phyloP scores from a whole-genome alignment of 495 filamentous ascomycete genomes.

The Podospora anserina region DNA sequence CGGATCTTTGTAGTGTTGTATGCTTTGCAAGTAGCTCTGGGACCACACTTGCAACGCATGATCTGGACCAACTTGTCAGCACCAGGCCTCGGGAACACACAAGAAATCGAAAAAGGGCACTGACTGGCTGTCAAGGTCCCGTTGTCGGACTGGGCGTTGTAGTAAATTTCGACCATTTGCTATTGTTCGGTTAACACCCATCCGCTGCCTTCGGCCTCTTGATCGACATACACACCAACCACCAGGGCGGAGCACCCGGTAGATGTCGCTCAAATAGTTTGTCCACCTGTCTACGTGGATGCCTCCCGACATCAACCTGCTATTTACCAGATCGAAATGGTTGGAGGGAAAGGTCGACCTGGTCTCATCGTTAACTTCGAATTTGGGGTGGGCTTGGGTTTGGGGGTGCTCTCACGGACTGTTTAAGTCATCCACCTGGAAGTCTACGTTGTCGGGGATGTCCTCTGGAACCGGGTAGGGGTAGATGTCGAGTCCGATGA shows the following conservation, averaged over 20 bases:
- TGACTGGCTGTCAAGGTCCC: constrained; percentile 67
- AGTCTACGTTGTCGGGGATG: constrained; percentile 64
- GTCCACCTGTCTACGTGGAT: constrained; percentile 75
- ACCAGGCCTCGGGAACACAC: not conserved
- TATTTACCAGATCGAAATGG: constrained; percentile 89
- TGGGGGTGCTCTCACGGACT: constrained; percentile 45
- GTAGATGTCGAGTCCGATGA: constrained; percentile 76
- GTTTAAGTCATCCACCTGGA: constrained; percentile 80
- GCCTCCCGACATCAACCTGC: constrained; percentile 71
- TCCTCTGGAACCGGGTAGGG: constrained; percentile 71
- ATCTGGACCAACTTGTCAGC: constrained; percentile 30
- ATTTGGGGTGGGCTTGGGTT: not conserved
- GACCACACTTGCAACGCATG: constrained; percentile 76
- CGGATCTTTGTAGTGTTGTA: constrained; percentile 67
- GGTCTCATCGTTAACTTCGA: constrained; percentile 11
- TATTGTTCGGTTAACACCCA: not conserved
- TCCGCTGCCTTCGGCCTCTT: not conserved
- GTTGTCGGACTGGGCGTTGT: constrained; percentile 86
- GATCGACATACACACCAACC: constrained; percentile 61
- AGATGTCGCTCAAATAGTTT: constrained; percentile 74
- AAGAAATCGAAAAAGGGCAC: constrained; percentile 9
- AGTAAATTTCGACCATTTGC: constrained; percentile 87
- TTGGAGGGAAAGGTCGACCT: constrained; percentile 71
- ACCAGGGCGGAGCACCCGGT: constrained; percentile 51
- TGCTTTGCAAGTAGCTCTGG: constrained; percentile 60